Conservation (phyloP, 495 filamentous ascomycete genomes). For the Peziza echinospora region DNA sequence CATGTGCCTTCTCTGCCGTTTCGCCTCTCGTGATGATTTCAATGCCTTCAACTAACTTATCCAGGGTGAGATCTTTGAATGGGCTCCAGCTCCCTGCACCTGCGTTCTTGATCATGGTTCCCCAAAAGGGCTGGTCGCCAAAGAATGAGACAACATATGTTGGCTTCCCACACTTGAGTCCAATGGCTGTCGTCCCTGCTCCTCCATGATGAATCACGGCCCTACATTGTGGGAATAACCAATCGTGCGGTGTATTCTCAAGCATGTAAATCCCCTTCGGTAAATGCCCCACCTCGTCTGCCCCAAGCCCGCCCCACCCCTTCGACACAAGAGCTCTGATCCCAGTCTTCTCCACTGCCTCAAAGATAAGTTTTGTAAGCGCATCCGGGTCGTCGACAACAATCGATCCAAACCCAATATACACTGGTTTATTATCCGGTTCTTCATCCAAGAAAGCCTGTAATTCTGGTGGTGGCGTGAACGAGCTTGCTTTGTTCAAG, state of each 20-base stretch:
- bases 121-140: constrained; percentile 68
- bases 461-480: constrained; percentile 33
- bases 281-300: constrained; percentile 24
- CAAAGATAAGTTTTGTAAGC: constrained; percentile 40
- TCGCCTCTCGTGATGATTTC: constrained; percentile 36
- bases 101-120: constrained; percentile 41
- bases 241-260: constrained; percentile 46
- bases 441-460: constrained; percentile 34
- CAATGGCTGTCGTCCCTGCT: constrained; percentile 44
- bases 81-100: constrained; percentile 42
- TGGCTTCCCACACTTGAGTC: constrained; percentile 39
- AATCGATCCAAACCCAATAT: constrained; percentile 49
- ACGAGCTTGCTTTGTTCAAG: constrained; percentile 37
- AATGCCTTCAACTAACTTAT: constrained; percentile 48
- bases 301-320: constrained; percentile 45
- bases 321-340: constrained; percentile 42
- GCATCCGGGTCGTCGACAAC: constrained; percentile 43
- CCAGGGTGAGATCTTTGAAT: constrained; percentile 45
- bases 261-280: constrained; percentile 41
- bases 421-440: constrained; percentile 28
- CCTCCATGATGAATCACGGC: constrained; percentile 46
- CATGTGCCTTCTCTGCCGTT: constrained; percentile 33
- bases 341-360: constrained; percentile 35
- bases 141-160: constrained; percentile 51
- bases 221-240: constrained; percentile 39